Conservation (phyloP, 2,329 filamentous ascomycete species). For the Colletotrichum lini region DNA sequence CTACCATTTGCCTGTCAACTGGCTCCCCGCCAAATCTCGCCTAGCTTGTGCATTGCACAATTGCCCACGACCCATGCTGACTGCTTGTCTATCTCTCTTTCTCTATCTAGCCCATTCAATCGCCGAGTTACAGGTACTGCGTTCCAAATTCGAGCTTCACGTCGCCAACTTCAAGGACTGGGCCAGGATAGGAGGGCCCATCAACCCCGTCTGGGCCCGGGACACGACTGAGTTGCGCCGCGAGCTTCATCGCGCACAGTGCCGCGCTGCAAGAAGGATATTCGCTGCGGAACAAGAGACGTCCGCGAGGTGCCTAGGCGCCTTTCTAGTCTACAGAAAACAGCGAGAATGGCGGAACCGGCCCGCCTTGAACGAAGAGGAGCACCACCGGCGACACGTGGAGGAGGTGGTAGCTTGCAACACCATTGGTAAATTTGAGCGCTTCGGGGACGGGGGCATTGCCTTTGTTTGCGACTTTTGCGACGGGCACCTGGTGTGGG, state of each 20-base stretch:
- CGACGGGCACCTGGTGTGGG: conserved; percentile 72
- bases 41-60: conserved; percentile 22
- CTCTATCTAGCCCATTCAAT: conserved; percentile 63
- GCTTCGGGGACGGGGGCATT: conserved; percentile 67
- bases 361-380: conserved; percentile 48
- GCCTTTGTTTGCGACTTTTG: conserved; percentile 74
- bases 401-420: conserved; percentile 68
- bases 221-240: conserved; percentile 65
- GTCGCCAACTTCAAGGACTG: conserved; percentile 67
- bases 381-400: conserved; percentile 56
- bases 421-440: conserved; percentile 68
- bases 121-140: conserved; percentile 63
- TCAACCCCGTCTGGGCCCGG: conserved; percentile 69
- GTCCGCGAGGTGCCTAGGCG: conserved; percentile 68
- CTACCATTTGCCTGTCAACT: neutral
- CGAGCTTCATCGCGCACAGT: conserved; percentile 71
- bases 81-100: neutral
- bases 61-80: conserved; percentile 39
- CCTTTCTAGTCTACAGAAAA: conserved; percentile 66
- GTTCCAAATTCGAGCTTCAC: conserved; percentile 62
- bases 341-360: conserved; percentile 57
- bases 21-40: conserved; percentile 21
- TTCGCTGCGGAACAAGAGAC: conserved; percentile 65
- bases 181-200: conserved; percentile 67
- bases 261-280: conserved; percentile 70